These are phyloP conservation scores for Zygoascus tannicola DNA, from an alignment of 805 yeast genomes.

Conservation along the genomic window DNA sequence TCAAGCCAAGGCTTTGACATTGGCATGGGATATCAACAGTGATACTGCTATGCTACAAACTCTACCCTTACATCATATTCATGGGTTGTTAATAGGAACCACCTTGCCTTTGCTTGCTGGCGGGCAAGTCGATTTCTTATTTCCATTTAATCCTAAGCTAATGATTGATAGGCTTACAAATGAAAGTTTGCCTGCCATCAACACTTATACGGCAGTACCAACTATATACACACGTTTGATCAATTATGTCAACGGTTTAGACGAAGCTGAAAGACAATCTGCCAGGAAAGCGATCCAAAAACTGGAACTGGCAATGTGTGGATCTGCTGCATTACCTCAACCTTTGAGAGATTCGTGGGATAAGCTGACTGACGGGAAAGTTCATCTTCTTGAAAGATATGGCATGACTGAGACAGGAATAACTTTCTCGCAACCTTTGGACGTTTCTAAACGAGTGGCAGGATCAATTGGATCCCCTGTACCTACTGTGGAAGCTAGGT, in stretches of 20 bases:
- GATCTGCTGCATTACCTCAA: constrained; percentile 29
- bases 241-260: constrained; percentile 14
- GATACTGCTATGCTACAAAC: constrained; percentile 24
- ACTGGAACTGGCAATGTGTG: constrained; percentile 27
- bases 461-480: constrained; percentile 28
- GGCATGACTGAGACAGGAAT: constrained; percentile 33
- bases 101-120: constrained; percentile 26
- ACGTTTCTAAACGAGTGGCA: constrained; percentile 16
- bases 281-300: constrained; percentile 13
- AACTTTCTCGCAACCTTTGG: constrained; percentile 26
- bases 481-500: constrained; percentile 25
- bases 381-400: constrained; percentile 27
- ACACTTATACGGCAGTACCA: constrained; percentile 30
- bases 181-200: constrained; percentile 19
- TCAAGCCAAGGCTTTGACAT: constrained; percentile 25
- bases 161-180: constrained; percentile 17
- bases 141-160: constrained; percentile 24
- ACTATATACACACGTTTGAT: constrained; percentile 26
- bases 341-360: constrained; percentile 27
- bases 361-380: constrained; percentile 20
- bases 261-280: constrained; percentile 12
- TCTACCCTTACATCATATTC: constrained; percentile 30
- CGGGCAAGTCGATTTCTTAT: constrained; percentile 24
- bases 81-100: constrained; percentile 27
- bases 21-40: constrained; percentile 24